Evolutionary conservation across 768 basidiomycete species (phyloP), one percentile per base, ranked within the genome.

Genomic region (Clavulina sp.): DNA sequence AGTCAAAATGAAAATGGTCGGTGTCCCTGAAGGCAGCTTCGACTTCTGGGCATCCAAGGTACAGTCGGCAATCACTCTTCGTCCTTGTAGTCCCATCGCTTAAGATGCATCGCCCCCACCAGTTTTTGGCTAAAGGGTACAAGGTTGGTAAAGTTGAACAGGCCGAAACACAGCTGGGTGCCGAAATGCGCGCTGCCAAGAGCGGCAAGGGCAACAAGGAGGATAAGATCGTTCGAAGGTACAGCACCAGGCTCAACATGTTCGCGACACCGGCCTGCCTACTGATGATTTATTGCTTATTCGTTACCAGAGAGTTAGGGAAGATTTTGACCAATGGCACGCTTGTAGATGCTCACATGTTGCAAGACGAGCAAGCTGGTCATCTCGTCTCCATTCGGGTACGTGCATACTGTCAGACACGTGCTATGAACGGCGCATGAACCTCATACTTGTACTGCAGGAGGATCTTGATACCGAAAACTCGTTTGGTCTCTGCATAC

Each of bases 1-100:
- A 55, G 95, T 97, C 43, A 97, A 97, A 66, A 99, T 99, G 95
- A 89, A 81, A 55, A 99, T 99, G 93, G 93, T 93, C 49, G 95
- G 95, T 33, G 92, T 97, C 4, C 95, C 95, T 0, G 95, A 97
- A 61, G 78, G 75, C 66, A 79, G 80, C 2, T 92, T 99, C 66
- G 88, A 92, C 60, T 82, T 84, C 60, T 92, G 85, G 86, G 84
- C 84, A 18, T 83, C 84, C 79, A 84, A 64, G 68, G 79, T 73
- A 4, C 6, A 49, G 48, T 36, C 32, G 16, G 13, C 24, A 50
- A 26, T 23, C 2, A 50, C 19, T 50, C 23, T 36, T 29, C 48
- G 46, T 26, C 6, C 19, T 9, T 28, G 31, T 19, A 19, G 32
- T 49, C 32, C 18, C 6, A 9, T 49, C 16, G 43, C n/a, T n/a